A percentile compares a stretch with the other conserved stretches of the same genome.
Evolutionary conservation across 345 rosid species (phyloP).

Genomic region (Hibiscus tridactylites): DNA sequence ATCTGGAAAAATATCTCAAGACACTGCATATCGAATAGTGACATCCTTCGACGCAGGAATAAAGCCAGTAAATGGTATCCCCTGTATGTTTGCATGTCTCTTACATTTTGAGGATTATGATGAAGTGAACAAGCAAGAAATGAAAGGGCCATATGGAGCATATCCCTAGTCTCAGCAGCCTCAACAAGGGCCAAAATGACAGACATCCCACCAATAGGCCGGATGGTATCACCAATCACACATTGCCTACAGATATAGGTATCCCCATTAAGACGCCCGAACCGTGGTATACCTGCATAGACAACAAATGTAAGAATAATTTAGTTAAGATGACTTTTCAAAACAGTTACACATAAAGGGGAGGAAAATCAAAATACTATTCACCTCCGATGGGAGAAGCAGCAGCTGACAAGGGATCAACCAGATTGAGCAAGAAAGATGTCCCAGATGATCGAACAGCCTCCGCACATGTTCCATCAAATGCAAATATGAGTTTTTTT

Average conservation of each 20-base stretch:
- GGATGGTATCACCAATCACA: constrained; percentile 85
- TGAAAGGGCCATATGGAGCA: constrained; percentile 95
- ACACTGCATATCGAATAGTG: constrained; percentile 88
- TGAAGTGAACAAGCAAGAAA: constrained; percentile 89
- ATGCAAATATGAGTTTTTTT: constrained; percentile 93
- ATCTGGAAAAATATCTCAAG: constrained; percentile 94
- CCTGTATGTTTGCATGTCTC: constrained; percentile 91
- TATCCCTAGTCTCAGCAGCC: constrained; percentile 86
- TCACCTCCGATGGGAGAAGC: constrained; percentile 99
- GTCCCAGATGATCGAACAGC: constrained; percentile 70
- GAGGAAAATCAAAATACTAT: constrained; percentile 7
- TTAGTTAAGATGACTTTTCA: neutral
- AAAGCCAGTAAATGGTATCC: constrained; percentile 97
- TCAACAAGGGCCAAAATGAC: constrained; percentile 89
- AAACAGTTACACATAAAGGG: neutral
- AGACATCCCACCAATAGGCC: constrained; percentile 83
- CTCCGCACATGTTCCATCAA: constrained; percentile 91
- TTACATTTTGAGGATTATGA: constrained; percentile 92
- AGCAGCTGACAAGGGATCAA: constrained; percentile 96
- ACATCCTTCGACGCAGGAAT: constrained; percentile 82
- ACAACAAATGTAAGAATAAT: constrained; percentile 4
- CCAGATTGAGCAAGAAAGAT: constrained; percentile 85
- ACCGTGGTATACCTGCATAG: constrained; percentile 84
- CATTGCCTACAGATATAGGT: constrained; percentile 73
- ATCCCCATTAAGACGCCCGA: constrained; percentile 87